Percentiles rank a stretch among this genome's conserved stretches.
Conservation (phyloP, 805 yeast species). For the Yamadazyma sp. region DNA sequence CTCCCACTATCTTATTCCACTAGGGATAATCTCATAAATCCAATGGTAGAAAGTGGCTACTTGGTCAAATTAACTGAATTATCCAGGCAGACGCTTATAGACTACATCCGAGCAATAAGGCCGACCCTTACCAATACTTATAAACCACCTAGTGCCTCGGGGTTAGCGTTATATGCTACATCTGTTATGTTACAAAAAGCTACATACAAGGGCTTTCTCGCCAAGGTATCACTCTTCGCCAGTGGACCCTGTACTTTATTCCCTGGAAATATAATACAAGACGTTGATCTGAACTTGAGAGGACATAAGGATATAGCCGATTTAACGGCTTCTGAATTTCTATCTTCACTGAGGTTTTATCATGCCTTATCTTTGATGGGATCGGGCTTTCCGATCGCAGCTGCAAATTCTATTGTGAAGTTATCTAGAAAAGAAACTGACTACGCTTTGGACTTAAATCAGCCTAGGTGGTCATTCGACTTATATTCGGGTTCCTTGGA, state of each 20-base stretch:
- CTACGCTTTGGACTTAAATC: slow-evolving; percentile 15
- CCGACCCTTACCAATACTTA: slow-evolving; percentile 27
- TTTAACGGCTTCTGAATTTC: slow-evolving; percentile 26
- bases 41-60: slow-evolving; percentile 2
- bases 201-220: slow-evolving; percentile 24
- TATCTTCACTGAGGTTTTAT: slow-evolving; percentile 29
- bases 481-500: slow-evolving; percentile 39
- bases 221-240: slow-evolving; percentile 29
- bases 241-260: slow-evolving; percentile 40
- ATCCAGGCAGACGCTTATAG: background rate
- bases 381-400: slow-evolving; percentile 25
- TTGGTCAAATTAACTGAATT: background rate
- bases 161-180: slow-evolving; percentile 31
- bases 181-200: slow-evolving; percentile 21
- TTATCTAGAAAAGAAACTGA: slow-evolving; percentile 24
- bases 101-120: slow-evolving; percentile 10
- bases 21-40: background rate
- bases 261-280: slow-evolving; percentile 35
- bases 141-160: slow-evolving; percentile 36
- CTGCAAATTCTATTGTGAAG: slow-evolving; percentile 18
- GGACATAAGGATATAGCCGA: slow-evolving; percentile 38
- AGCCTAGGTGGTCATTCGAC: slow-evolving; percentile 30
- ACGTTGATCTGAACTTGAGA: slow-evolving; percentile 21
- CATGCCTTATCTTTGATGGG: slow-evolving; percentile 27
- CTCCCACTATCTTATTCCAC: background rate